These are phyloP conservation scores for Cicer pinnatifidum DNA, from an alignment of 306 rosid genomes.

Conservation along the genomic window DNA sequence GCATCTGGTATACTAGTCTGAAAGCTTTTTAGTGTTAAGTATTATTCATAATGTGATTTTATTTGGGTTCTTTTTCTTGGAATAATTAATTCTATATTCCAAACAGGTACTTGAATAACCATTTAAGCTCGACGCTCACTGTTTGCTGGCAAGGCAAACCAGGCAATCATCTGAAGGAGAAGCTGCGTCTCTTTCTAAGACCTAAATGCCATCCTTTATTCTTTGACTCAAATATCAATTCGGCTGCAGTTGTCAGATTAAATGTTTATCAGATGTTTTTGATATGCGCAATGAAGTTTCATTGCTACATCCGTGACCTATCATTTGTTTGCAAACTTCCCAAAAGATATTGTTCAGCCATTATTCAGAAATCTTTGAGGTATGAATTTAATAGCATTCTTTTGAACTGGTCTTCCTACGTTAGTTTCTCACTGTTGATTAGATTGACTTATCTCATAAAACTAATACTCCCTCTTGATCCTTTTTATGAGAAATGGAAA, in stretches of 20 bases:
- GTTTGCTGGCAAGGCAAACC: constrained; percentile 81
- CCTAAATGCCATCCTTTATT: constrained; percentile 90
- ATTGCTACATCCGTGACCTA: constrained; percentile 65
- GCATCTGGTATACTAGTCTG: not conserved
- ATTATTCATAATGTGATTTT: constrained; percentile 8
- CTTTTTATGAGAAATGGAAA: too few species aligned
- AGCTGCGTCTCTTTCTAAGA: constrained; percentile 65
- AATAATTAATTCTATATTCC: constrained; percentile 45
- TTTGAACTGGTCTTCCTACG: constrained; percentile 13
- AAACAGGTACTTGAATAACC: constrained; percentile 76
- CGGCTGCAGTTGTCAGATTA: constrained; percentile 79
- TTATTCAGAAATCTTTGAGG: constrained; percentile 70
- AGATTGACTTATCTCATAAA: constrained; percentile 31
- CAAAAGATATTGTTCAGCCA: constrained; percentile 40
- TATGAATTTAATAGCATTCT: constrained; percentile 41
- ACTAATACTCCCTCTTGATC: not conserved
- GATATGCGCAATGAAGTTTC: constrained; percentile 88
- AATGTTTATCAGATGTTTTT: constrained; percentile 73
- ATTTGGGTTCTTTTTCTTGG: constrained; percentile 17
- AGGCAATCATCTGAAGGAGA: constrained; percentile 56
- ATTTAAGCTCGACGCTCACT: constrained; percentile 69
- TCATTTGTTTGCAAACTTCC: constrained; percentile 67
- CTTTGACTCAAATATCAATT: constrained; percentile 83
- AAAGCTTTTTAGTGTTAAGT: constrained; percentile 5
- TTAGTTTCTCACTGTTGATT: constrained; percentile 32